Conservation (phyloP, 495 filamentous ascomycete genomes). For the Trichocladium uniseriatum region DNA sequence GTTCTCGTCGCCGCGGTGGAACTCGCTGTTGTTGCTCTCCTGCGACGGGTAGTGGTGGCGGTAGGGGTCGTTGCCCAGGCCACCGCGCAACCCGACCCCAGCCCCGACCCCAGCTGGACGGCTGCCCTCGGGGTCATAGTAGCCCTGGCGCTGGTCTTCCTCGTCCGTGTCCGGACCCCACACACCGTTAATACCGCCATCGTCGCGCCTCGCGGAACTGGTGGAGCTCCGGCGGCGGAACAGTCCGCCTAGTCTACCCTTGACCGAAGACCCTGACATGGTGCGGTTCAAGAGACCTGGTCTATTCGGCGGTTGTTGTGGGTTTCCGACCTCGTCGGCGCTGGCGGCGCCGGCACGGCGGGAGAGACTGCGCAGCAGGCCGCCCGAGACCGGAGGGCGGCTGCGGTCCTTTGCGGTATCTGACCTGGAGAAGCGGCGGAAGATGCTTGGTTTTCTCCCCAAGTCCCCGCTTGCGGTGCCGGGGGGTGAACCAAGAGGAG, state of each 20-base stretch:
- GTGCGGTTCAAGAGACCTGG: slow-evolving; percentile 55
- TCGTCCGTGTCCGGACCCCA: slow-evolving; percentile 36
- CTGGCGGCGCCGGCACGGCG: slow-evolving; percentile 26
- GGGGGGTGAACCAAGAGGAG: slow-evolving; percentile 23
- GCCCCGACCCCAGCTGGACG: neutral
- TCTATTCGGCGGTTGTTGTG: slow-evolving; percentile 21
- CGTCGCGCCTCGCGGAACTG: slow-evolving; percentile 24
- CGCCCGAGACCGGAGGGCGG: slow-evolving; percentile 26
- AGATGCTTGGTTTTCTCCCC: slow-evolving; percentile 16
- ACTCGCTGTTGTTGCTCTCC: slow-evolving; percentile 19
- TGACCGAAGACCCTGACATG: slow-evolving; percentile 21
- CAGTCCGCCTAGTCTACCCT: slow-evolving; percentile 34
- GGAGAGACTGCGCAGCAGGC: slow-evolving; percentile 32
- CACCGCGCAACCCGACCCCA: slow-evolving; percentile 30
- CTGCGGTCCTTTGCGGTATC: slow-evolving; percentile 17
- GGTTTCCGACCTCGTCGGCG: slow-evolving; percentile 35
- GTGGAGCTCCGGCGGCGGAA: slow-evolving; percentile 44
- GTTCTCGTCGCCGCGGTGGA: slow-evolving; percentile 35
- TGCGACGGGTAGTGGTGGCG: slow-evolving; percentile 8
- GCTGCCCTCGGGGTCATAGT: neutral
- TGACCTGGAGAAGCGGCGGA: slow-evolving; percentile 30
- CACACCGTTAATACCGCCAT: slow-evolving; percentile 43
- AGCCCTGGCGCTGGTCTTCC: slow-evolving; percentile 19
- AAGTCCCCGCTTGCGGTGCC: slow-evolving; percentile 5
- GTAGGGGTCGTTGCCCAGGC: slow-evolving; percentile 16